Percentiles rank a stretch among this genome's conserved stretches.
Evolutionary conservation across 495 filamentous ascomycete species (phyloP).

Genomic region (Aspergillus nanangensis): DNA sequence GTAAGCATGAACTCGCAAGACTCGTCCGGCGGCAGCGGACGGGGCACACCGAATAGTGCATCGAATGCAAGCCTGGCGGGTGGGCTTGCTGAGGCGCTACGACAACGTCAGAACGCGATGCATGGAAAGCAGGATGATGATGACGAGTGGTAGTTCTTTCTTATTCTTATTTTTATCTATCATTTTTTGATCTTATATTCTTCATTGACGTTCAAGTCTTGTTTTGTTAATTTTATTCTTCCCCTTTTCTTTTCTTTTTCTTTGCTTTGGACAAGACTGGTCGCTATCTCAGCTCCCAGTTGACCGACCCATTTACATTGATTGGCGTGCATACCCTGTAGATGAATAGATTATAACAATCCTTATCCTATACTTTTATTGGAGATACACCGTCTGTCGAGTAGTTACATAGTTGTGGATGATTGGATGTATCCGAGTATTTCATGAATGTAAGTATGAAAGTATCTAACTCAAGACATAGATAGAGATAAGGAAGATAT

Average conservation of each 20-base stretch:
- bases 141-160: constrained; percentile 54
- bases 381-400: too few species aligned
- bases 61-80: constrained; percentile 70
- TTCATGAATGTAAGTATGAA: too few species aligned
- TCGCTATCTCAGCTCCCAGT: too few species aligned
- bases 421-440: too few species aligned
- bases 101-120: constrained; percentile 69
- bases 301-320: too few species aligned
- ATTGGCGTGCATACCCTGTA: constrained; percentile 9
- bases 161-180: constrained; percentile 22
- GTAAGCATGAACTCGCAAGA: constrained; percentile 65
- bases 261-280: too few species aligned
- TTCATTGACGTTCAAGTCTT: constrained; percentile 4
- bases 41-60: constrained; percentile 64
- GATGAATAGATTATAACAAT: neutral
- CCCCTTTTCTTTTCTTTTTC: constrained; percentile 5
- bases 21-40: constrained; percentile 58
- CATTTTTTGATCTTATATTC: constrained; percentile 13
- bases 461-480: too few species aligned
- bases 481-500: too few species aligned
- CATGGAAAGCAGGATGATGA: constrained; percentile 62
- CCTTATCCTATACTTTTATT: too few species aligned
- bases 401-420: too few species aligned
- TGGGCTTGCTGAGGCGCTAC: constrained; percentile 77
- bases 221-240: constrained; percentile 7